Evolutionary conservation across 805 yeast species (phyloP).

Genomic region (Cephaloascus albidus): DNA sequence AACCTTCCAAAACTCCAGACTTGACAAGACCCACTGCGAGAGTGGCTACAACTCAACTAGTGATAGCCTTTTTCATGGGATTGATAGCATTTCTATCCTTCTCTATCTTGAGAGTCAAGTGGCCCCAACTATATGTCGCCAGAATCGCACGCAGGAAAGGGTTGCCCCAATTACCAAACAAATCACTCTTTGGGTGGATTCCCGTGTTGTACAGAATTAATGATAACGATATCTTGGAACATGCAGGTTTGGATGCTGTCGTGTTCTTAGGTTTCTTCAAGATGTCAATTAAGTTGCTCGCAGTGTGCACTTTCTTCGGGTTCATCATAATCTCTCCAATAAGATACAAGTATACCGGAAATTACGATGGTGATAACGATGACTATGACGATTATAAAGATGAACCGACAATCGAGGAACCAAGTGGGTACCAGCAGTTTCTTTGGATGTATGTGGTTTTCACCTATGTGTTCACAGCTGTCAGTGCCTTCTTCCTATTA

Average conservation of each 20-base stretch:
- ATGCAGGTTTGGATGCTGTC: constrained; percentile 91
- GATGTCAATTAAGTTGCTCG: constrained; percentile 67
- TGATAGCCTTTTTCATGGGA: constrained; percentile 64
- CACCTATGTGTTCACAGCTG: constrained; percentile 74
- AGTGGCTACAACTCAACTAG: constrained; percentile 70
- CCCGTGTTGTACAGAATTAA: constrained; percentile 51
- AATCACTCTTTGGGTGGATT: constrained; percentile 74
- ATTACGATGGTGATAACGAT: constrained; percentile 53
- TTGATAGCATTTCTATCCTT: constrained; percentile 57
- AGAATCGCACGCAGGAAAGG: constrained; percentile 43
- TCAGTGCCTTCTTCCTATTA: constrained; percentile 51
- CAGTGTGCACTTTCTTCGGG: constrained; percentile 60
- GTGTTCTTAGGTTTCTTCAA: constrained; percentile 88
- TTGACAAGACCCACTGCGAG: constrained; percentile 19
- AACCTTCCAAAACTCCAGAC: neutral
- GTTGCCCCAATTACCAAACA: constrained; percentile 49
- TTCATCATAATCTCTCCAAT: constrained; percentile 75
- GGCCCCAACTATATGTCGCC: constrained; percentile 83
- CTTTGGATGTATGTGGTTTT: constrained; percentile 83
- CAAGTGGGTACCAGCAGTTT: constrained; percentile 41
- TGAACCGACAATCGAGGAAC: constrained; percentile 9
- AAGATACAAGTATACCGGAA: constrained; percentile 75
- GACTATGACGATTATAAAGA: constrained; percentile 1
- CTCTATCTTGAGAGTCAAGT: constrained; percentile 58
- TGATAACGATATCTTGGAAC: constrained; percentile 73